Evolutionary conservation across 176 grass and related monocot species (phyloP), one percentile per base, ranked within the genome.

Genomic region (Hsuehochloa calcarea): DNA sequence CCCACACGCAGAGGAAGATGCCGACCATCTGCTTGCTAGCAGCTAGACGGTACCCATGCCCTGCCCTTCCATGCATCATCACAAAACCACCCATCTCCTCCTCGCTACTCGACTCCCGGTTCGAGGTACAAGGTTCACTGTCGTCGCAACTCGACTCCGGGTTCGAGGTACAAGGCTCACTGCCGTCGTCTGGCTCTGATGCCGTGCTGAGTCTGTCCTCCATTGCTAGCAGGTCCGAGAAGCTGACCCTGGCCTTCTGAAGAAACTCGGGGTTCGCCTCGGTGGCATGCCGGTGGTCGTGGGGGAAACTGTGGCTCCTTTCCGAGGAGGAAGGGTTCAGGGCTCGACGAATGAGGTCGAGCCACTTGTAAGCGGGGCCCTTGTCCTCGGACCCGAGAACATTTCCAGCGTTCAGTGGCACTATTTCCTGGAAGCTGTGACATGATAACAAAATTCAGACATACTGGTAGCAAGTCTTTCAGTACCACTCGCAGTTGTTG

Each of bases 11-110:
- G 72, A 98, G 86, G 86, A 98, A 93, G 34, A 98, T 85, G 23
- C 96, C 96, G 0, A 98, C 93, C 96, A 98, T 98, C 81, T 98
- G 93, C 72, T 95, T 95, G 88, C 93, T 87, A 0, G 91, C 91
- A 5, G 84, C 93, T 1, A 93, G 79, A 3, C 72, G 77, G 77
- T 93, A 94, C 2, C 69, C 88, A 0, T 20, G 68, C 14, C 26
- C 5, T 14, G 37, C 6, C 73, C 79, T 45, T 0, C 40, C 46
- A 5, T 10, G 35, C 23, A 70, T 3, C 23, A 59, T 5, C 8
- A 10, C 29, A 0, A 26, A 72, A 20, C 74, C 88, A 0, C 22
- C 7, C 1, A 34, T 43, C 23, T 92, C 88, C 49, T 92, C 90
- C 46, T 94, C 92, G 22, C 83, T 84, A 64, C 94, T 94, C 4